Conservation (phyloP, 768 basidiomycete species). For the Hypholoma sublateritium region DNA sequence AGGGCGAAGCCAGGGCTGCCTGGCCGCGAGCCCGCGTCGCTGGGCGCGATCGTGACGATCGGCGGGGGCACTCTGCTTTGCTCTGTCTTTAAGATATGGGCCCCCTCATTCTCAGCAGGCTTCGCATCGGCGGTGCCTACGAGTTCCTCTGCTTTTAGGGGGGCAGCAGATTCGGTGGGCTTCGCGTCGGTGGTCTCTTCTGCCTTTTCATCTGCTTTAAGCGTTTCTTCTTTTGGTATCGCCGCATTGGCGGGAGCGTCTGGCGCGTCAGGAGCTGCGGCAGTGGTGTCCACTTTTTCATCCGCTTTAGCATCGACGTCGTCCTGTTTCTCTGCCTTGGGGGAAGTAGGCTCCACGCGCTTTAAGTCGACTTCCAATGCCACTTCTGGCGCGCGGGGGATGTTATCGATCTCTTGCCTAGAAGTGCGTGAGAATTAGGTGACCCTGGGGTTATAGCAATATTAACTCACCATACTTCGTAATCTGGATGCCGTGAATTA, state of each 20-base stretch:
- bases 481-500: not conserved
- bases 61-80: no score
- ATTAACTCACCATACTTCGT: not conserved
- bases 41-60: no score
- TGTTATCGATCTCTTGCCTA: constrained; percentile 1
- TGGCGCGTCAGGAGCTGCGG: not conserved
- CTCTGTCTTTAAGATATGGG: not conserved
- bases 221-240: no score
- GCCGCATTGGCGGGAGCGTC: not conserved
- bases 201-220: not conserved
- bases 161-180: not conserved
- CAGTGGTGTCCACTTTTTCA: not conserved
- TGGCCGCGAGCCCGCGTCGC: no score
- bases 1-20: no score
- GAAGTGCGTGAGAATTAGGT: not conserved
- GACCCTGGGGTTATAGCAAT: no score
- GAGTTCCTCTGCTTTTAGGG: not conserved
- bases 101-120: not conserved
- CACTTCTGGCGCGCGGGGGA: not conserved
- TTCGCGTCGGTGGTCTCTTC: not conserved
- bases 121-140: not conserved
- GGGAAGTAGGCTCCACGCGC: not conserved
- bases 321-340: not conserved
- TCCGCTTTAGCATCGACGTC: not conserved
- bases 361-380: not conserved